Base-by-base conservation (phyloP, 169 alveolate genomes). In the Plasmodium berghei region DNA sequence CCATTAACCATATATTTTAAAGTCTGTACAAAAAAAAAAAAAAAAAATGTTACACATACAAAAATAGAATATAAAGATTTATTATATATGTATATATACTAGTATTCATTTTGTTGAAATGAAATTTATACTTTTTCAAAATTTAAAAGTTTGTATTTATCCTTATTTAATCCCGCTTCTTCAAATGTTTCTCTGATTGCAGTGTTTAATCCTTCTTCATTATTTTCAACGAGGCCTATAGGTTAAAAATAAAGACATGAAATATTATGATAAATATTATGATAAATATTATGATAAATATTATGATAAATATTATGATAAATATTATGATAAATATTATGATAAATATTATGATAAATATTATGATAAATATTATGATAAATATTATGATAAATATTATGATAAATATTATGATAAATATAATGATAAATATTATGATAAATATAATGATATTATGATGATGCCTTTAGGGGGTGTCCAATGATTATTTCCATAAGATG, bases 381-480 rank as follows among this genome's bases (percentile, higher is more conserved):
- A 8, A 18, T 12, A 34, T 34, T 8, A 28, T 63, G 12, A 10
- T 24, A 22, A 26, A n/a, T 10, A 16, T 22, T 22, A 1, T 22
- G 26, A 22, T 22, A 45, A 8, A 18, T 12, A 16, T 34, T 2
- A 28, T 63, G 20, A 10, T 24, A 22, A 26, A n/a, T 10, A 10
- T n/a, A 14, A 3, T 14, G 5, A 58, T 34, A 45, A 8, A 18
- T 12, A 16, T 34, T 2, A 28, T 63, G 20, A 10, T 24, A 22
- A 26, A n/a, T 10, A 16, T 40, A 22, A 9, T 63, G 24, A n/a
- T 20, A 8, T 5, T 34, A 9, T 14, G 14, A 16, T 61, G 28
- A 5, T 40, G 66, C 96, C 96, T 73, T 94, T 94, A 22, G 96
- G 96, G 16, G 96, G 96, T 5, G 95, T 92, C 95, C 95, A 94